Evolutionary conservation across 177 flowering plant species (phyloP).

Genomic region (Telopea speciosissima): DNA sequence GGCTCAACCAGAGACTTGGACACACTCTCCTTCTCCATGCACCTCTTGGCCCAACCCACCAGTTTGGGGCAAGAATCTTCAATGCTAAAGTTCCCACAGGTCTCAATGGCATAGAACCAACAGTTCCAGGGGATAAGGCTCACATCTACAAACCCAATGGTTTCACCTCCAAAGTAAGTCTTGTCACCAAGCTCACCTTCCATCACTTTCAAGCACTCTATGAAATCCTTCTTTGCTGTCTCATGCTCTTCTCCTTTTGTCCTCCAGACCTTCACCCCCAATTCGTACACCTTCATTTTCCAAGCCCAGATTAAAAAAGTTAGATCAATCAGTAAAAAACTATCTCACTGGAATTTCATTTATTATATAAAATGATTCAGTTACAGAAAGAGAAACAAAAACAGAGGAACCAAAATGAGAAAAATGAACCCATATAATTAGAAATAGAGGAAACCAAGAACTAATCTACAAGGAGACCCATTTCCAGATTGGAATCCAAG

Average conservation of each 20-base stretch:
- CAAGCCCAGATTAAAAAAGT: background rate
- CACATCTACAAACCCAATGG: constrained; percentile 17
- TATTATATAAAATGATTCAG: too few species aligned
- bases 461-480: too few species aligned
- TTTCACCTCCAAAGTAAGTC: constrained; percentile 18
- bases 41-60: constrained; percentile 15
- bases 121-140: constrained; percentile 3
- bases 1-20: constrained; percentile 14
- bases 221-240: constrained; percentile 15
- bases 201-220: constrained; percentile 14
- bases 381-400: too few species aligned
- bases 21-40: constrained; percentile 14
- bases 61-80: constrained; percentile 15
- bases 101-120: constrained; percentile 14
- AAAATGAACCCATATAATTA: too few species aligned
- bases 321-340: too few species aligned
- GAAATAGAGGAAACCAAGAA: too few species aligned
- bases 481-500: too few species aligned
- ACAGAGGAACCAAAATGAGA: too few species aligned
- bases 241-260: constrained; percentile 15
- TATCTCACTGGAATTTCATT: too few species aligned
- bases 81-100: constrained; percentile 11
- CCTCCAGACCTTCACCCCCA: constrained; percentile 1
- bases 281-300: constrained; percentile 7
- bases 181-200: constrained; percentile 23